Conservation (phyloP, 208 protist species). For the Acanthamoeba sp. region DNA sequence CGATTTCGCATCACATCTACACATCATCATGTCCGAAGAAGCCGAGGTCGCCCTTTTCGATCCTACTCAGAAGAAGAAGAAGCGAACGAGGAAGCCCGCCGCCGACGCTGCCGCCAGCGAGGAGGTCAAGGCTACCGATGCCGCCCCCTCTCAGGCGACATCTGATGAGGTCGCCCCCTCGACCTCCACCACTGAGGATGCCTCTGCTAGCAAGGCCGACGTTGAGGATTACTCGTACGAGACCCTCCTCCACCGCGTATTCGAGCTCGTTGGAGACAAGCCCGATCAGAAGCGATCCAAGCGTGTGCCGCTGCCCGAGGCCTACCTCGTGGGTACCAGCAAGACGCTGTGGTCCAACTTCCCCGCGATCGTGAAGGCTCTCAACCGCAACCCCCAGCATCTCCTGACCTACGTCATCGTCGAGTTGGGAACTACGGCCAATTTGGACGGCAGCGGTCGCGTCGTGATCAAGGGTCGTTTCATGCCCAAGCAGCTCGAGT, state of each 20-base stretch:
- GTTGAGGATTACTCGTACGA: conserved; percentile 69
- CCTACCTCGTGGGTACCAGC: conserved; percentile 83
- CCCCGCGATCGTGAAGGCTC: conserved; percentile 77
- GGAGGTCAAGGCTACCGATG: conserved; percentile 1
- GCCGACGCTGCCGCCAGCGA: neutral
- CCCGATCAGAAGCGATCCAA: conserved; percentile 61
- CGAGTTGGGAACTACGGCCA: conserved; percentile 89
- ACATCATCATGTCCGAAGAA: conserved; percentile 45
- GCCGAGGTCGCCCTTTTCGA: conserved; percentile 51
- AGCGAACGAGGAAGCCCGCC: conserved; percentile 30
- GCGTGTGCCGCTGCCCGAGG: conserved; percentile 81
- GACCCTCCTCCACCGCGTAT: conserved; percentile 36
- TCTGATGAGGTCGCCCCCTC: neutral
- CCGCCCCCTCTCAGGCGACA: neutral
- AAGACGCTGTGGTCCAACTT: conserved; percentile 89
- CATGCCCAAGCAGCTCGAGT: conserved; percentile 89
- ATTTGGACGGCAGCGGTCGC: conserved; percentile 88
- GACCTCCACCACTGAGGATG: conserved; percentile 5
- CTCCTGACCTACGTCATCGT: conserved; percentile 88
- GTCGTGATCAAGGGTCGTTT: conserved; percentile 90
- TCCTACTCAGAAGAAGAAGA: conserved; percentile 68
- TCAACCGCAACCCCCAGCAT: conserved; percentile 87
- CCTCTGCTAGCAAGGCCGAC: neutral
- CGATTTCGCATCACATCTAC: neutral
- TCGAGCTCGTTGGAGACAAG: conserved; percentile 62